Evolutionary conservation across 2,329 filamentous ascomycete genomes (phyloP).

Genomic region (Pseudomassariella vexata): DNA sequence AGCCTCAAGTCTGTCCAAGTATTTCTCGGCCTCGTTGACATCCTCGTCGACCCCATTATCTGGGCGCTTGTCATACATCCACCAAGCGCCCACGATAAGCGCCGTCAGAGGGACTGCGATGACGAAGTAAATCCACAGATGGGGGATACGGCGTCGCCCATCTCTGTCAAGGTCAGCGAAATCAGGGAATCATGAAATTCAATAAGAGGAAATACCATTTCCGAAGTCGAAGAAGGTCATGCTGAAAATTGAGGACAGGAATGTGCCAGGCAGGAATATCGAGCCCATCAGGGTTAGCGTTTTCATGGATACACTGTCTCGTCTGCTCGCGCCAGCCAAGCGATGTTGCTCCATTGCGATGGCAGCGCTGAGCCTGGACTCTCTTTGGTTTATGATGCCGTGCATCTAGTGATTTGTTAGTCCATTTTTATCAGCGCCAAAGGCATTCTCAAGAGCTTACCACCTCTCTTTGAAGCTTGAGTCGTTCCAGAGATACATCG

Average conservation of each 20-base stretch:
- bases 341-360: slow-evolving; percentile 56
- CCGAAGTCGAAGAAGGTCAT: too few species aligned
- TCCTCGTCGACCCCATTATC: neutral
- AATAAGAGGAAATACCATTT: too few species aligned
- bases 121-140: slow-evolving; percentile 7
- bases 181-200: too few species aligned
- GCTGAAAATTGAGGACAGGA: slow-evolving; percentile 57
- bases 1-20: slow-evolving; percentile 2
- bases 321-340: slow-evolving; percentile 54
- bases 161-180: too few species aligned
- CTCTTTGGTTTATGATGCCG: slow-evolving; percentile 27
- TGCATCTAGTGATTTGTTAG: slow-evolving; percentile 18
- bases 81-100: slow-evolving; percentile 3
- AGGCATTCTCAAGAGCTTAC: slow-evolving; percentile 18
- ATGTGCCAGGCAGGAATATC: slow-evolving; percentile 58
- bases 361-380: slow-evolving; percentile 52
- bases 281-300: slow-evolving; percentile 58
- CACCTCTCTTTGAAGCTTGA: slow-evolving; percentile 26
- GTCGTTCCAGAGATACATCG: slow-evolving; percentile 25
- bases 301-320: slow-evolving; percentile 61
- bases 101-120: slow-evolving; percentile 2
- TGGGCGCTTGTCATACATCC: slow-evolving; percentile 1
- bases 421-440: neutral
- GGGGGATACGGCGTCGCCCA: neutral
- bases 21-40: neutral